A percentile compares a stretch with the other conserved stretches of the same genome.
phyloP scores from a whole-genome alignment of 345 rosid genomes.

The Luvunga scandens region DNA sequence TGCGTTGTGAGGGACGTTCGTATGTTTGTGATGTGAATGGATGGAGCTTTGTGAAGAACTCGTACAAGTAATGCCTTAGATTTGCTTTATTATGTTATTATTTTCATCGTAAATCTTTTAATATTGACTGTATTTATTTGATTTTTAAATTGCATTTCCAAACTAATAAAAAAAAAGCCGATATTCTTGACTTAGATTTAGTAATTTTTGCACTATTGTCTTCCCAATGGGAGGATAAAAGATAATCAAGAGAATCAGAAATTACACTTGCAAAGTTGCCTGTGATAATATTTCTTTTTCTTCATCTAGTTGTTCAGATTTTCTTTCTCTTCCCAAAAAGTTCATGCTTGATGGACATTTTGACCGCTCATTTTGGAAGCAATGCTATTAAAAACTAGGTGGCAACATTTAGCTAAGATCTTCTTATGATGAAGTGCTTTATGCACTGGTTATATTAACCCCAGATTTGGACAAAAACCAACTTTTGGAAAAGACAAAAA shows the following conservation, averaged over 20 bases:
- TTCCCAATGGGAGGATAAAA: neutral
- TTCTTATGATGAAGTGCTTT: neutral
- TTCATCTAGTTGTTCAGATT: neutral
- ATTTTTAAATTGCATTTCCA: neutral
- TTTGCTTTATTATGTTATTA: neutral
- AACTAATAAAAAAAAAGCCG: too few species aligned
- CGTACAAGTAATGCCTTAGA: slow-evolving; percentile 67
- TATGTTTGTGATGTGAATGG: slow-evolving; percentile 99
- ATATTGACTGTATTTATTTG: neutral
- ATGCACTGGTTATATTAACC: neutral
- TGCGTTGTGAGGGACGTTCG: slow-evolving; percentile 94
- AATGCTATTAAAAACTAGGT: neutral
- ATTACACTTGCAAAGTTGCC: neutral
- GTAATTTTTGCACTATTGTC: neutral
- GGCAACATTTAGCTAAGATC: neutral
- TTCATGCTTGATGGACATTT: neutral
- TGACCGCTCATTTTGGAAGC: neutral
- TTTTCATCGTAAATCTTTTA: neutral
- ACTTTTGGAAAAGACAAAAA: neutral
- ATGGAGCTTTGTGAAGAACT: slow-evolving; percentile 99
- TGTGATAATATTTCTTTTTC: neutral
- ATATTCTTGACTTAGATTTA: neutral
- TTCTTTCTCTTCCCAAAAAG: neutral
- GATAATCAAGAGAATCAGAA: neutral
- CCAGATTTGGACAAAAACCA: neutral